Base-by-base conservation (phyloP, 139 green algal genomes). In the Dunaliella primolecta region DNA sequence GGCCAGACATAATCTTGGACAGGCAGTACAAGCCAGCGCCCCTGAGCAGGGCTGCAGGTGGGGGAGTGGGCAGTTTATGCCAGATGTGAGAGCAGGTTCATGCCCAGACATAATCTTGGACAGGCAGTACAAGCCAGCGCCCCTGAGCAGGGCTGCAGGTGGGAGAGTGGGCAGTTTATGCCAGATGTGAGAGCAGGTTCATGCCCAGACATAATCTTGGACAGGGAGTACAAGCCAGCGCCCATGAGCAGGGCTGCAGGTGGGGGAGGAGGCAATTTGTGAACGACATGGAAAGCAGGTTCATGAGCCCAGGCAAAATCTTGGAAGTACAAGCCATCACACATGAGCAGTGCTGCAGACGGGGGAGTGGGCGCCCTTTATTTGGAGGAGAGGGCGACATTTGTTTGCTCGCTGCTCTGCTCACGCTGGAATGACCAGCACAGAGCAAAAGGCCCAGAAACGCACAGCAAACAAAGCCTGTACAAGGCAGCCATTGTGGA, bases 11-110 rank as follows among this genome's bases (percentile, higher is more conserved):
- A 1, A 93, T 85, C 80, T 91, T 91, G n/a, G 78, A 2, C 15
- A 93, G 38, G 81, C 90, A 91, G 88, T 93, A 93, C 25, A 87
- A 64, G 0, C 88, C 90, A 31, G 92, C 90, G 1, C 85, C 88
- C 78, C 92, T 82, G 21, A 91, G 82, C 24, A 93, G 72, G 0
- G 90, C 84, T 11, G 46, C 46, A 72, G 15, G 20, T 15, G 20
- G 56, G n/a, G n/a, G n/a, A n/a, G n/a, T n/a, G n/a, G n/a, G n/a
- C n/a, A n/a, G n/a, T n/a, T n/a, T n/a, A n/a, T n/a, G n/a, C n/a
- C n/a, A n/a, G n/a, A n/a, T n/a, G n/a, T n/a, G n/a, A n/a, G n/a
- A n/a, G n/a, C n/a, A n/a, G n/a, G n/a, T n/a, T n/a, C n/a, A n/a
- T n/a, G n/a, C n/a, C n/a, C 81, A 1, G 37, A 31, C 1, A 89